A percentile compares a stretch with the other conserved stretches of the same genome.
These are phyloP conservation scores for Mariannaea sp. DNA, from an alignment of 2,329 filamentous ascomycete genomes.

Conservation along the genomic window DNA sequence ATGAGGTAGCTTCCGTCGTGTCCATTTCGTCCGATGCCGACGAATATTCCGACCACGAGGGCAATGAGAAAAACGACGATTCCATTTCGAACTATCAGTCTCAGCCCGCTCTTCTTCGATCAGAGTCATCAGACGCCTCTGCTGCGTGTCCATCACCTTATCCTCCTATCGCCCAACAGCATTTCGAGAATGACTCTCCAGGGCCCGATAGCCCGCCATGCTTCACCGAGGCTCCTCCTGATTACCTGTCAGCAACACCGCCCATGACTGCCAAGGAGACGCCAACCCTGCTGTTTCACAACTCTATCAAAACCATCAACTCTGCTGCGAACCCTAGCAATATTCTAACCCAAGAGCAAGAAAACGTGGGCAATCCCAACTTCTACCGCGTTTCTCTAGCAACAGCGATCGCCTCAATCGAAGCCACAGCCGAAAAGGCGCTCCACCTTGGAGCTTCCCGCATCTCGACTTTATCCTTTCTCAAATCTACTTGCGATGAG, in stretches of 20 bases:
- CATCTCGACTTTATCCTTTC: conserved; percentile 24
- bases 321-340: neutral
- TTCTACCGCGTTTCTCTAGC: conserved; percentile 20
- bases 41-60: neutral
- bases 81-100: too few species aligned
- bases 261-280: neutral
- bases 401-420: neutral
- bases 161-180: neutral
- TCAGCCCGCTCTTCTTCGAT: neutral
- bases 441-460: conserved; percentile 12
- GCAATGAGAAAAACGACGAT: too few species aligned
- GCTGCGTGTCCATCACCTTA: neutral
- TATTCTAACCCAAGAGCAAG: neutral
- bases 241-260: neutral
- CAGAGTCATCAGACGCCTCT: neutral
- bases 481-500: conserved; percentile 20
- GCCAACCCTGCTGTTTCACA: neutral
- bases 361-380: conserved; percentile 7
- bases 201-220: neutral
- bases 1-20: conserved; percentile 25
- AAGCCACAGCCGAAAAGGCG: conserved; percentile 1
- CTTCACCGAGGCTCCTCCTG: neutral
- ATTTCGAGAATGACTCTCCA: neutral
- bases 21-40: conserved; percentile 23
- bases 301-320: neutral